phyloP scores from a whole-genome alignment of 2,329 filamentous ascomycete species.

The Colletotrichum orbiculare region DNA sequence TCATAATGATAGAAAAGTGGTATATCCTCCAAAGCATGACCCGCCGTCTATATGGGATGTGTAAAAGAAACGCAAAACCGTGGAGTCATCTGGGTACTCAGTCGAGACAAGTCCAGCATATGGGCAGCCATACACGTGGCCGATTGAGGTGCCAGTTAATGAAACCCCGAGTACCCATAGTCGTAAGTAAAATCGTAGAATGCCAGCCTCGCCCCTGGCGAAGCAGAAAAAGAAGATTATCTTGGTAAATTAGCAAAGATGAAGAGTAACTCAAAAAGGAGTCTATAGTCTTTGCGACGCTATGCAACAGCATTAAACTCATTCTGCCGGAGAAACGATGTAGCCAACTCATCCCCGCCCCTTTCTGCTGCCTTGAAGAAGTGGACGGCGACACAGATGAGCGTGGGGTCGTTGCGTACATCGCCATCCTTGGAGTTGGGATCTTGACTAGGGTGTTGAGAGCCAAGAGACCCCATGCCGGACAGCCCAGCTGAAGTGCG shows the following conservation, averaged over 20 bases:
- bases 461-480: constrained; percentile 39
- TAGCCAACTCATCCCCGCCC: constrained; percentile 88
- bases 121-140: too few relatives aligned
- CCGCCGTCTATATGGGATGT: constrained; percentile 14
- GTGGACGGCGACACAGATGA: constrained; percentile 94
- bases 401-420: constrained; percentile 80
- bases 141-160: neutral
- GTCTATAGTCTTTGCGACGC: constrained; percentile 1
- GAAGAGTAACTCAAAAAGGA: constrained; percentile 5
- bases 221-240: too few relatives aligned
- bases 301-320: constrained; percentile 44
- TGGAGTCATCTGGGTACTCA: neutral
- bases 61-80: too few relatives aligned
- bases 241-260: neutral
- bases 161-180: neutral
- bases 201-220: constrained; percentile 10
- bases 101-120: too few relatives aligned
- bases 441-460: constrained; percentile 43
- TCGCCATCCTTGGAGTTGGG: constrained; percentile 54
- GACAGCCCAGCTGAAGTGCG: constrained; percentile 30
- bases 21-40: constrained; percentile 34
- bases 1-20: constrained; percentile 35
- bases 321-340: constrained; percentile 81
- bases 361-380: constrained; percentile 94
- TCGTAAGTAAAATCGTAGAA: constrained; percentile 2